Percentiles rank a stretch among this genome's conserved stretches.
phyloP scores from a whole-genome alignment of 495 filamentous ascomycete species.

The Penicillium subrubescens region DNA sequence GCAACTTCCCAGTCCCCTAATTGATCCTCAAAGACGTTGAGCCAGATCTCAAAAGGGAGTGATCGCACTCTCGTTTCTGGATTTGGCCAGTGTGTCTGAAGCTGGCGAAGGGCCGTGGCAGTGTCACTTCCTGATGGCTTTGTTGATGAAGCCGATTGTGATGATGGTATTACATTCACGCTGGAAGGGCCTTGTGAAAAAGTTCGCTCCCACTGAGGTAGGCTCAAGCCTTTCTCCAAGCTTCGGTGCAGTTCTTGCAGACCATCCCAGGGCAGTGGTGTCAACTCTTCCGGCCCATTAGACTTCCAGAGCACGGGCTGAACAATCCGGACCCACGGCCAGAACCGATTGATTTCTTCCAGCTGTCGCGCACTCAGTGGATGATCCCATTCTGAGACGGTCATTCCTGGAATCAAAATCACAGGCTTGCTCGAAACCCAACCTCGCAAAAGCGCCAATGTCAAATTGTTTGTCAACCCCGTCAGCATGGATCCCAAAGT shows the following conservation, averaged over 20 bases:
- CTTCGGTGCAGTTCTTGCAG: slow-evolving; percentile 64
- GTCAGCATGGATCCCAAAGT: slow-evolving; percentile 80
- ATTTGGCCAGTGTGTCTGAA: slow-evolving; percentile 29
- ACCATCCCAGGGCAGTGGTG: slow-evolving; percentile 65
- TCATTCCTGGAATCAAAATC: slow-evolving; percentile 81
- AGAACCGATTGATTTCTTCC: slow-evolving; percentile 74
- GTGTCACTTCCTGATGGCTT: slow-evolving; percentile 62
- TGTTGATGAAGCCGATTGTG: slow-evolving; percentile 42
- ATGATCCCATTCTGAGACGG: slow-evolving; percentile 79
- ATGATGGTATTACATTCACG: slow-evolving; percentile 2
- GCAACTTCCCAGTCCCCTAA: slow-evolving; percentile 89
- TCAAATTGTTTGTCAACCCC: slow-evolving; percentile 71
- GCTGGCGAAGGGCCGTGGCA: slow-evolving; percentile 55
- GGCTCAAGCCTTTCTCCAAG: slow-evolving; percentile 56
- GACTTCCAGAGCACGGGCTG: slow-evolving; percentile 75
- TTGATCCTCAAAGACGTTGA: slow-evolving; percentile 75
- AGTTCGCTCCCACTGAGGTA: slow-evolving; percentile 27
- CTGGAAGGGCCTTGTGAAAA: not conserved
- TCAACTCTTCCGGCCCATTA: slow-evolving; percentile 50
- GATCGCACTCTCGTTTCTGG: slow-evolving; percentile 27
- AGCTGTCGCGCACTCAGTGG: slow-evolving; percentile 82
- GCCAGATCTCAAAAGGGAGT: slow-evolving; percentile 85
- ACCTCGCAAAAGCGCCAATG: slow-evolving; percentile 72
- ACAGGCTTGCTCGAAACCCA: slow-evolving; percentile 87
- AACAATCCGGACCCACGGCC: slow-evolving; percentile 77